phyloP scores from a whole-genome alignment of 176 grass and related monocot genomes.

The Ensete ventricosum region DNA sequence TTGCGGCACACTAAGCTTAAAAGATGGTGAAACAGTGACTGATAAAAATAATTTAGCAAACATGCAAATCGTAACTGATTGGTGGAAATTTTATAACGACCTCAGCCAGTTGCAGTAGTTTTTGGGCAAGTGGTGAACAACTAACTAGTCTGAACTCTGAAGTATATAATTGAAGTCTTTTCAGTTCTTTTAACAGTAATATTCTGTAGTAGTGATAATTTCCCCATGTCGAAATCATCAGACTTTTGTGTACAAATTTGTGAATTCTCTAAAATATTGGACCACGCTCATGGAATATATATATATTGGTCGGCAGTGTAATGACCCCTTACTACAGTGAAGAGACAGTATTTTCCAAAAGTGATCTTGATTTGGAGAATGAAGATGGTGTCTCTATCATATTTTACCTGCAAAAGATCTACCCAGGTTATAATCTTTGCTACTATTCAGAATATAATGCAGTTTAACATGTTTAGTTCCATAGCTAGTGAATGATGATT shows the following conservation, averaged over 20 bases:
- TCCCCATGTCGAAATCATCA: too few relatives aligned
- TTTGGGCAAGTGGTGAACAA: too few relatives aligned
- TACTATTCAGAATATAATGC: constrained; percentile 6
- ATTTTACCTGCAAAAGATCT: constrained; percentile 99
- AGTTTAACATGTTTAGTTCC: background rate
- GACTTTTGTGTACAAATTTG: background rate
- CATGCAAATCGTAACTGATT: too few relatives aligned
- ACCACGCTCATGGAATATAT: background rate
- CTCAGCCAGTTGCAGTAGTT: too few relatives aligned
- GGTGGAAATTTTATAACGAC: too few relatives aligned
- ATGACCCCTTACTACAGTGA: constrained; percentile 98
- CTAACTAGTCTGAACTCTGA: too few relatives aligned
- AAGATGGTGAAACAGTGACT: too few relatives aligned
- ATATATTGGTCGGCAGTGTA: constrained; percentile 42
- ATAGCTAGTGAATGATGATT: constrained; percentile 3
- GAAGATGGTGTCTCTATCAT: constrained; percentile 97
- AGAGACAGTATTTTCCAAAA: constrained; percentile 91
- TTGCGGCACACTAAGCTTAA: too few relatives aligned
- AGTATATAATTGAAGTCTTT: too few relatives aligned
- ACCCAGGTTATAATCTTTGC: constrained; percentile 50
- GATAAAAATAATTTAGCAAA: too few relatives aligned
- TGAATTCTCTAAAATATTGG: background rate
- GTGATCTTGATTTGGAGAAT: constrained; percentile 97
- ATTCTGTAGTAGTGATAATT: too few relatives aligned
- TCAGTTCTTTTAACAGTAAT: too few relatives aligned